Percentiles rank a stretch among this genome's conserved stretches.
phyloP scores from a whole-genome alignment of 1,284 basidiomycete species.

The Gymnopus androsaceus region DNA sequence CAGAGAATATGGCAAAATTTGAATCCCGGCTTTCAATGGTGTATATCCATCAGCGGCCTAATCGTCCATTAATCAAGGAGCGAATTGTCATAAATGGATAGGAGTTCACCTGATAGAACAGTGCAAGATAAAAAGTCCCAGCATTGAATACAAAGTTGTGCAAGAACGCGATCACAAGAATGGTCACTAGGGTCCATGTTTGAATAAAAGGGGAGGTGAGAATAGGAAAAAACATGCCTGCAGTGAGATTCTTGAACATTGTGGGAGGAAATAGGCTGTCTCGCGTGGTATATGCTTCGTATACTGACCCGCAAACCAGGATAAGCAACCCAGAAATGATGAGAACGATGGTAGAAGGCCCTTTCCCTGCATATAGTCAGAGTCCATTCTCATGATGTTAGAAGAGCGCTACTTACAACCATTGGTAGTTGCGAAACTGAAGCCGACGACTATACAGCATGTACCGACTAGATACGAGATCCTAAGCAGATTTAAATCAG shows the following conservation, averaged over 20 bases:
- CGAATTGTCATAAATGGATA: neutral
- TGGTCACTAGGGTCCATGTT: constrained; percentile 48
- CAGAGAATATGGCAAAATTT: constrained; percentile 77
- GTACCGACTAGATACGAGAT: too few species aligned
- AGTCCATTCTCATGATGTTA: constrained; percentile 4
- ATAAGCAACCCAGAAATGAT: constrained; percentile 56
- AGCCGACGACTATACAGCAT: constrained; percentile 70
- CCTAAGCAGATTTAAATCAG: too few species aligned
- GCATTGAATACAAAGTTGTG: constrained; percentile 81
- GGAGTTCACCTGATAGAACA: constrained; percentile 69
- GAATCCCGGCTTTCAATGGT: constrained; percentile 68
- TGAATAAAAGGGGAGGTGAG: constrained; percentile 23
- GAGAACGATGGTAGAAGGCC: constrained; percentile 59
- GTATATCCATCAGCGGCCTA: constrained; percentile 68
- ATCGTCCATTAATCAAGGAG: constrained; percentile 10
- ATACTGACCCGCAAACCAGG: constrained; percentile 58
- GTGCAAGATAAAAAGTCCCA: constrained; percentile 79
- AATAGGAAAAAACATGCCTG: constrained; percentile 44
- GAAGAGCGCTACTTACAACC: constrained; percentile 57
- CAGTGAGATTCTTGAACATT: constrained; percentile 59
- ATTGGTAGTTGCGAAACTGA: constrained; percentile 66
- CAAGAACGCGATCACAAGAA: constrained; percentile 69
- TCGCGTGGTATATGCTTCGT: constrained; percentile 64
- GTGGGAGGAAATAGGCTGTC: constrained; percentile 72
- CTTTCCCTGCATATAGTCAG: constrained; percentile 65